phyloP scores from a whole-genome alignment of 805 yeast genomes.

The Barnettozyma sp. region DNA sequence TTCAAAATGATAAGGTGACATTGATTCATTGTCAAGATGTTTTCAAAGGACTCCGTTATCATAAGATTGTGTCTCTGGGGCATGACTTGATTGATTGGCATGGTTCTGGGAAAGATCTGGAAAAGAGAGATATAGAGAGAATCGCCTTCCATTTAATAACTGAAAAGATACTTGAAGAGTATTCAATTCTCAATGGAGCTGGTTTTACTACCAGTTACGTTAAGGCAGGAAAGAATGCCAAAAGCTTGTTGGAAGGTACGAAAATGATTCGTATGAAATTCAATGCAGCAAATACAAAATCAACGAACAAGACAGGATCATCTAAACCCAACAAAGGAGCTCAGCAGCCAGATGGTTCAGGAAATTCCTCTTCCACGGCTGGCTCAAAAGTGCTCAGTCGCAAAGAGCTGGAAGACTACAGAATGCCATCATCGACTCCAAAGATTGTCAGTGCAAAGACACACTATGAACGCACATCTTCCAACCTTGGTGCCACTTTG shows the following conservation, averaged over 20 bases:
- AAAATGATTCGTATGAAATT: slow-evolving; percentile 48
- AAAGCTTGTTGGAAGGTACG: slow-evolving; percentile 36
- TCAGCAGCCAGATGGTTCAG: too few species aligned
- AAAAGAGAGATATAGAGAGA: slow-evolving; percentile 71
- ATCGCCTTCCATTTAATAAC: slow-evolving; percentile 73
- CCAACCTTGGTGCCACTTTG: slow-evolving; percentile 13
- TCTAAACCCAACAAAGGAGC: slow-evolving; percentile 5
- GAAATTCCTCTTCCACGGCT: slow-evolving; percentile 2
- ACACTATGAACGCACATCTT: slow-evolving; percentile 21
- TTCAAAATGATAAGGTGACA: slow-evolving; percentile 61
- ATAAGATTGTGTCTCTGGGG: slow-evolving; percentile 56
- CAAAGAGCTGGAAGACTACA: slow-evolving; percentile 15
- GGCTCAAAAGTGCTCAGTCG: slow-evolving; percentile 3
- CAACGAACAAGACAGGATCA: slow-evolving; percentile 1
- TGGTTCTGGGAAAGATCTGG: slow-evolving; percentile 61
- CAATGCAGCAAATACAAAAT: slow-evolving; percentile 16
- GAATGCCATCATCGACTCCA: slow-evolving; percentile 20
- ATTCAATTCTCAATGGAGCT: slow-evolving; percentile 60
- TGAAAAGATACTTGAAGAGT: slow-evolving; percentile 60
- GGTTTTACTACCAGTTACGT: slow-evolving; percentile 81
- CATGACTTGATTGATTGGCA: slow-evolving; percentile 55
- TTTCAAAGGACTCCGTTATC: slow-evolving; percentile 61
- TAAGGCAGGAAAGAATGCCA: slow-evolving; percentile 51
- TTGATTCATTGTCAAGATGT: slow-evolving; percentile 77
- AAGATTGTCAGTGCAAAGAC: slow-evolving; percentile 20